Base-by-base conservation (phyloP, 345 rosid genomes). In the Capsella bursapastoris region DNA sequence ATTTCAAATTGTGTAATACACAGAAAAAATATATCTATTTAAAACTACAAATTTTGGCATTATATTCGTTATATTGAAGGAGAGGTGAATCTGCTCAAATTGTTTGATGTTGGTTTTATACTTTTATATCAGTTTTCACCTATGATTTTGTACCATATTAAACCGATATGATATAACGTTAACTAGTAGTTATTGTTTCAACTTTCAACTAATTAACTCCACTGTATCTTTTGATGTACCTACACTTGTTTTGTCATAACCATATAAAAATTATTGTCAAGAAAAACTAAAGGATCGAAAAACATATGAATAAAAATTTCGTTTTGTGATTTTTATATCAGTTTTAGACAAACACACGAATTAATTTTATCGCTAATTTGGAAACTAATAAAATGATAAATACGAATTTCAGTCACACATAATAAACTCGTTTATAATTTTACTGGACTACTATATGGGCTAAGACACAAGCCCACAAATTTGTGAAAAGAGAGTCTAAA, bases 361-460 rank as follows among this genome's bases (percentile, higher is more conserved):
- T 9, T 9, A 35, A 35, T 35, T 35, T 35, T 35, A 35, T 35
- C 8, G 38, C 38, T 35, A 35, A 35, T 2, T 35, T 7, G 37
- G 37, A 34, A 34, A 34, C 6, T 34, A 34, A 34, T 7, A 34
- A 34, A 34, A 34, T 35, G 38, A 10, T 9, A 38, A 38, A 38
- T 38, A 10, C 10, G 13, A 45, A n/a, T 14, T 45, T 6, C 7
- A 45, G 4, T 44, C 50, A 45, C 41, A 38, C 2, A 5, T 9
- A 7, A 0, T 45, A 22, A 22, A 22, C 50, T 45, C 18, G n/a
- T 5, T 44, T 44, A 57, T 57, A 35, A 15, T 35, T 22, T 34
- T 4, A 37, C 0, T 37, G 48, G 47, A 18, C 15, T 18, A 38
- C 38, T 10, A 35, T 4, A 66, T 56, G 73, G 73, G 73, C 65